These are phyloP conservation scores for Typha latifolia DNA, from an alignment of 176 grass and related monocot species.

Conservation along the genomic window DNA sequence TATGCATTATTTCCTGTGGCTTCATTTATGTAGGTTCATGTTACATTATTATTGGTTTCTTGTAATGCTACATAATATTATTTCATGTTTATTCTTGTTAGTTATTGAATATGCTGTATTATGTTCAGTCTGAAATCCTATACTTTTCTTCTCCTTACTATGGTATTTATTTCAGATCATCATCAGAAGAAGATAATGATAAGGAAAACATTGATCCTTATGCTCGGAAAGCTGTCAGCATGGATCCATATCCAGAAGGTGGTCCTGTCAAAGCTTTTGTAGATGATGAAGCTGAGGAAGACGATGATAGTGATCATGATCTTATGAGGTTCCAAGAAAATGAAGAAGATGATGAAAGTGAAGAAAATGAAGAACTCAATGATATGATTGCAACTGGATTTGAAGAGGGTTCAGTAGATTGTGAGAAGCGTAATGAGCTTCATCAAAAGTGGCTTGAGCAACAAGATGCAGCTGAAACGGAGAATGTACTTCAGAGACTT, in stretches of 20 bases:
- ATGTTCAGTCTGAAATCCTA: conserved; percentile 10
- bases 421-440: conserved; percentile 64
- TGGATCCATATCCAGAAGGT: conserved; percentile 30
- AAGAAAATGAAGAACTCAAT: conserved; percentile 67
- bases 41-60: not conserved
- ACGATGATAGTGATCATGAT: conserved; percentile 97
- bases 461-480: conserved; percentile 69
- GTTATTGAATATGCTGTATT: not conserved
- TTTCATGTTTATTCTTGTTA: not conserved
- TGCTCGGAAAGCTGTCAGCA: conserved; percentile 13
- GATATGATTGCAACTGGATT: conserved; percentile 82
- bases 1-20: no score
- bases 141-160: not conserved
- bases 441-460: conserved; percentile 92
- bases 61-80: not conserved
- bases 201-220: conserved; percentile 61
- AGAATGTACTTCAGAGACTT: conserved; percentile 67
- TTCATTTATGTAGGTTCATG: no score
- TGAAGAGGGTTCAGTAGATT: conserved; percentile 63
- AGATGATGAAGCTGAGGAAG: conserved; percentile 94
- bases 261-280: conserved; percentile 58
- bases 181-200: conserved; percentile 48
- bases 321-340: conserved; percentile 72
- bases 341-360: conserved; percentile 43
- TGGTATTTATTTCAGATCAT: conserved; percentile 39